A percentile compares a stretch with the other conserved stretches of the same genome.
These are phyloP conservation scores for Harringtonia lauricola DNA, from an alignment of 2,329 filamentous ascomycete species.

Conservation along the genomic window DNA sequence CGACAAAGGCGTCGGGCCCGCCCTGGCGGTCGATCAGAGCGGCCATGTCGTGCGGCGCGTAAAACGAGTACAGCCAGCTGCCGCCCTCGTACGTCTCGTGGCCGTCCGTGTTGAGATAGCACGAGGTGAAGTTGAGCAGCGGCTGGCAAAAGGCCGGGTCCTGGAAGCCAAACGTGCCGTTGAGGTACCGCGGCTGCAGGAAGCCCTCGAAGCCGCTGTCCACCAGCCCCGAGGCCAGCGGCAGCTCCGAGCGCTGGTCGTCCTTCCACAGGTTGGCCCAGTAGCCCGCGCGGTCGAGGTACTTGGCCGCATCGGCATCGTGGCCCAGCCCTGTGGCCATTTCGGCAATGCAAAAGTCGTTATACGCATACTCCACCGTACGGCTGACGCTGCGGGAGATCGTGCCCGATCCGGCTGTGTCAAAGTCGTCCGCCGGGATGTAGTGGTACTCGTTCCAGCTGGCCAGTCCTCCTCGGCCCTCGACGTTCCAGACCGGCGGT, in stretches of 20 bases:
- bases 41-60: constrained; percentile 13
- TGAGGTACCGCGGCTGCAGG: constrained; percentile 29
- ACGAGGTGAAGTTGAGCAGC: constrained; percentile 41
- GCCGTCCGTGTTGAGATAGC: constrained; percentile 45
- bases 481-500: constrained; percentile 55
- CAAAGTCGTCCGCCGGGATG: constrained; percentile 59
- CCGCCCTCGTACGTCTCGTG: constrained; percentile 64
- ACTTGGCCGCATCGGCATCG: constrained; percentile 33
- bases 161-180: constrained; percentile 29
- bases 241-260: constrained; percentile 36
- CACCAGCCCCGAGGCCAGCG: constrained; percentile 30
- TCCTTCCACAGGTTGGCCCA: constrained; percentile 51
- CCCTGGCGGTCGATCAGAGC: constrained; percentile 12
- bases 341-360: constrained; percentile 60
- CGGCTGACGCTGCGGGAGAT: constrained; percentile 60
- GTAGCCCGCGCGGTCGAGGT: constrained; percentile 40
- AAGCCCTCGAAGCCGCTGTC: constrained; percentile 28
- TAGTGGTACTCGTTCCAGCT: constrained; percentile 63
- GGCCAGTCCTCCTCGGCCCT: constrained; percentile 59
- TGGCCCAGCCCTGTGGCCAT: constrained; percentile 47
- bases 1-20: constrained; percentile 16
- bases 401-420: constrained; percentile 51
- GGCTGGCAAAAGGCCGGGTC: constrained; percentile 29
- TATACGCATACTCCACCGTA: constrained; percentile 70
- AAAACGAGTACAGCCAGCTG: constrained; percentile 42